Conservation (phyloP, 23 red algal genomes). For the Gracilaria gracilis region DNA sequence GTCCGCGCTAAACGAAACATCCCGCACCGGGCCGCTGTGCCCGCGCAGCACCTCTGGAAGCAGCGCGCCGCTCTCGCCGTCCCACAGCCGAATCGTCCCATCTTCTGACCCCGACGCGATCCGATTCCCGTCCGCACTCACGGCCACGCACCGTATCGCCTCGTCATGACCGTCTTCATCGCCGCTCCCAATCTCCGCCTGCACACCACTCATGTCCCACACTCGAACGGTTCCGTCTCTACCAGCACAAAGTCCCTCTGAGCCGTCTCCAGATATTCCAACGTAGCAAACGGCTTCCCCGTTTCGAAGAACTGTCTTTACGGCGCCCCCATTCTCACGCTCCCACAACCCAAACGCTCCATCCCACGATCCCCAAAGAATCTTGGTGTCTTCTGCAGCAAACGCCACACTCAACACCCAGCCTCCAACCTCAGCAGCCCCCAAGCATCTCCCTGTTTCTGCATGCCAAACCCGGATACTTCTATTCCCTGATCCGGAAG, state of each 20-base stretch:
- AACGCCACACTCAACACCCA: background rate
- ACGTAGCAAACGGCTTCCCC: background rate
- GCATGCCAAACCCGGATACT: background rate
- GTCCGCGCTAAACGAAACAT: constrained; percentile 5
- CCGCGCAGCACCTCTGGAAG: background rate
- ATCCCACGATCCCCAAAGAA: no score
- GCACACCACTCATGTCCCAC: background rate
- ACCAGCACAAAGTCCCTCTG: background rate
- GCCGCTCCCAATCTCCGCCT: background rate
- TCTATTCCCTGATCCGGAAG: background rate
- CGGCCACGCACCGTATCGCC: background rate
- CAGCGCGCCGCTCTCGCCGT: background rate
- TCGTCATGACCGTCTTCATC: background rate
- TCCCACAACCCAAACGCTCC: background rate
- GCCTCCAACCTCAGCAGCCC: background rate
- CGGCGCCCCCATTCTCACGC: background rate
- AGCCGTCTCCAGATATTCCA: background rate
- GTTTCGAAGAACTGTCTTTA: background rate
- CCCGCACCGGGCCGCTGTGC: background rate
- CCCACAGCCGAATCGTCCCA: constrained; percentile 1
- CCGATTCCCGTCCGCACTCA: background rate
- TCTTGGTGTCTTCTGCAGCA: no score
- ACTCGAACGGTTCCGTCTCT: background rate
- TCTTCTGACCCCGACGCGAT: background rate
- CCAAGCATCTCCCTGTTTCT: background rate